phyloP scores from a whole-genome alignment of 2,329 filamentous ascomycete genomes.

The Akanthomyces dipterigenus region DNA sequence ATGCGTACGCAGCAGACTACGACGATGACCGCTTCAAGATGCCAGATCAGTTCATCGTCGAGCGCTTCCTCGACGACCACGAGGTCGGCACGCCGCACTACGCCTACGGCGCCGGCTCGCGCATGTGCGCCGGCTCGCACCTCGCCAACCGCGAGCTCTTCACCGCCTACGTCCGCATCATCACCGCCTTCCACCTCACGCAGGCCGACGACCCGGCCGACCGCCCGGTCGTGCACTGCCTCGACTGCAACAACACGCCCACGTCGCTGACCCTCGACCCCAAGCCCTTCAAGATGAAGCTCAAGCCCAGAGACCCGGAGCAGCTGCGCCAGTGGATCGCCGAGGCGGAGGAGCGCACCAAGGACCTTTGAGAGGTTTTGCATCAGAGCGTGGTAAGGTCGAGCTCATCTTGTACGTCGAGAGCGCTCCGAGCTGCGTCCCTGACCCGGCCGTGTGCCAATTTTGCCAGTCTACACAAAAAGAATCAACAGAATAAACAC shows the following conservation, averaged over 20 bases:
- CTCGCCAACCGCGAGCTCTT: slow-evolving; percentile 58
- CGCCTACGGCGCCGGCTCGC: slow-evolving; percentile 54
- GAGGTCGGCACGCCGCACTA: slow-evolving; percentile 54
- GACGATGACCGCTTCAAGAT: slow-evolving; percentile 61
- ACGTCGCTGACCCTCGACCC: slow-evolving; percentile 56
- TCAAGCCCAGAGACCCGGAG: slow-evolving; percentile 39
- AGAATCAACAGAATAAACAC: background rate
- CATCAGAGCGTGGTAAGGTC: background rate
- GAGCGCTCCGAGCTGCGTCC: background rate
- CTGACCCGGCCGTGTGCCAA: background rate
- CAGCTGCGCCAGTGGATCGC: slow-evolving; percentile 45
- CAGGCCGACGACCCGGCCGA: slow-evolving; percentile 39
- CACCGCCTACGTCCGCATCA: slow-evolving; percentile 51
- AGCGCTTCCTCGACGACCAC: slow-evolving; percentile 57
- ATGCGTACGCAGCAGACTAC: slow-evolving; percentile 68
- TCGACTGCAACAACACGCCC: slow-evolving; percentile 50
- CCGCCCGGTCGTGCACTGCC: slow-evolving; percentile 46
- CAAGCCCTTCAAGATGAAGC: slow-evolving; percentile 54
- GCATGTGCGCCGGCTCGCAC: slow-evolving; percentile 58
- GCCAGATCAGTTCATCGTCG: slow-evolving; percentile 58
- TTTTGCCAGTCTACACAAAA: no score
- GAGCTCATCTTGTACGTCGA: background rate
- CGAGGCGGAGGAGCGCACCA: slow-evolving; percentile 42
- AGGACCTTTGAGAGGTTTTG: slow-evolving; percentile 31
- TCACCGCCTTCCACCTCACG: slow-evolving; percentile 51